These are phyloP conservation scores for Allomyces javanicus DNA, from an alignment of 192 early-diverging fungal species.

Conservation along the genomic window DNA sequence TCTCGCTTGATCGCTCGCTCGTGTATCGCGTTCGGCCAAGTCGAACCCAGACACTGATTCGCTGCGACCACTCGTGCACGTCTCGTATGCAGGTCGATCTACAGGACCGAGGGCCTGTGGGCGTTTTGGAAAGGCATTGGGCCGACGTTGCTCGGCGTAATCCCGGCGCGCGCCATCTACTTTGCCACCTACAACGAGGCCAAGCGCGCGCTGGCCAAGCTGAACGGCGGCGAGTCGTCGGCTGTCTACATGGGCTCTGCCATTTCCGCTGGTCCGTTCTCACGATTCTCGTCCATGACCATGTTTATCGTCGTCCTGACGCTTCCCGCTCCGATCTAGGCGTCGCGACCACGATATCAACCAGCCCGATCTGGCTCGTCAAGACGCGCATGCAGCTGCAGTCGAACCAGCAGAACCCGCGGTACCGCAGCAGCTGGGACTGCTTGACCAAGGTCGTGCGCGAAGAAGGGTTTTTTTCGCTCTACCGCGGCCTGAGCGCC, in stretches of 20 bases:
- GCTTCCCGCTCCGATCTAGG: slow-evolving; percentile 10
- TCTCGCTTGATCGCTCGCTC: no score
- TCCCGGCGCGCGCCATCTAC: slow-evolving; percentile 87
- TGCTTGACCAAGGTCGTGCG: slow-evolving; percentile 44
- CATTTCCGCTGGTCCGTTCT: slow-evolving; percentile 31
- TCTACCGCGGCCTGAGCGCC: slow-evolving; percentile 82
- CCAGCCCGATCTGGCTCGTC: slow-evolving; percentile 94
- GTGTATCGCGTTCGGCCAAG: no score
- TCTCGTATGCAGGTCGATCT: slow-evolving; percentile 27
- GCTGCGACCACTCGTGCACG: slow-evolving; percentile 18
- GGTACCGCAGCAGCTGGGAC: slow-evolving; percentile 60
- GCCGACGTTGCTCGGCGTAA: slow-evolving; percentile 77
- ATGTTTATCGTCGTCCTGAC: neutral
- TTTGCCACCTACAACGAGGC: slow-evolving; percentile 83
- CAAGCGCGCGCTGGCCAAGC: slow-evolving; percentile 52
- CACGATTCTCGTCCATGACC: neutral
- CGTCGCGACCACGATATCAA: slow-evolving; percentile 54
- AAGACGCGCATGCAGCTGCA: slow-evolving; percentile 92
- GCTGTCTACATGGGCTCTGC: slow-evolving; percentile 65
- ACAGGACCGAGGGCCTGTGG: slow-evolving; percentile 49
- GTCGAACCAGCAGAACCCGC: slow-evolving; percentile 7
- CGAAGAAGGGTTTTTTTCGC: slow-evolving; percentile 60
- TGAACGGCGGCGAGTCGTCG: slow-evolving; percentile 63
- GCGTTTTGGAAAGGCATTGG: slow-evolving; percentile 90
- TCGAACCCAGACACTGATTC: neutral